phyloP scores from a whole-genome alignment of 2,329 filamentous ascomycete genomes.

The Aspergillus niger region DNA sequence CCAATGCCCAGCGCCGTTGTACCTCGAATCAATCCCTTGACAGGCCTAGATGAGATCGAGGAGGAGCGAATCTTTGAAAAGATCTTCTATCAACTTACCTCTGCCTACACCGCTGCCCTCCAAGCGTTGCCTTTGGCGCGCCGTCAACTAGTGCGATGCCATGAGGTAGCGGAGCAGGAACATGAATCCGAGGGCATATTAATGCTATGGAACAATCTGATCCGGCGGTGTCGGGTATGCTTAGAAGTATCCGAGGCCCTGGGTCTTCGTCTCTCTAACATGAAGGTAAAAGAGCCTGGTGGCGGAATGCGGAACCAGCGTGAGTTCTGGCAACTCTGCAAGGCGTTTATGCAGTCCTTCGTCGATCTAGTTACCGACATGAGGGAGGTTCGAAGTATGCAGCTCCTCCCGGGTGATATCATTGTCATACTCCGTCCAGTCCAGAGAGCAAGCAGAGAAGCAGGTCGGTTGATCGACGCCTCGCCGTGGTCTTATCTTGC shows the following conservation, averaged over 20 bases:
- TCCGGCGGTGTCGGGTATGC: slow-evolving; percentile 69
- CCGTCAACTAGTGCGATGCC: slow-evolving; percentile 64
- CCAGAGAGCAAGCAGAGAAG: slow-evolving; percentile 80
- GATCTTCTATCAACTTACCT: slow-evolving; percentile 75
- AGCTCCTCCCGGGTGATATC: slow-evolving; percentile 64
- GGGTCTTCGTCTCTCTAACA: slow-evolving; percentile 70
- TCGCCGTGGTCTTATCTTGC: slow-evolving; percentile 64
- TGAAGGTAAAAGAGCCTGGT: slow-evolving; percentile 83
- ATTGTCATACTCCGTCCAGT: slow-evolving; percentile 75
- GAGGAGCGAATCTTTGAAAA: slow-evolving; percentile 81
- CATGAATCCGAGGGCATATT: slow-evolving; percentile 62
- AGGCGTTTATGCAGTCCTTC: slow-evolving; percentile 54
- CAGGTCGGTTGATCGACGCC: slow-evolving; percentile 68
- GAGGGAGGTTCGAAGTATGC: slow-evolving; percentile 49
- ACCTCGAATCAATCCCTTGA: slow-evolving; percentile 55
- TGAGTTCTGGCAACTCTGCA: slow-evolving; percentile 71
- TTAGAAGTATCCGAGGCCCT: slow-evolving; percentile 74
- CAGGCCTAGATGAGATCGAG: slow-evolving; percentile 67
- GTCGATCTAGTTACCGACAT: slow-evolving; percentile 51
- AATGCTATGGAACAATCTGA: slow-evolving; percentile 69
- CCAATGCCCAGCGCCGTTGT: slow-evolving; percentile 47
- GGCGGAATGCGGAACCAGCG: slow-evolving; percentile 62
- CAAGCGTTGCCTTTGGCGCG: slow-evolving; percentile 70
- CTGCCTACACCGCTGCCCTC: slow-evolving; percentile 72
- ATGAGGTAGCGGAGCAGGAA: slow-evolving; percentile 64